Evolutionary conservation across 2,329 filamentous ascomycete genomes (phyloP), one percentile per base, ranked within the genome.

Genomic region (Ceratocystis variospora): DNA sequence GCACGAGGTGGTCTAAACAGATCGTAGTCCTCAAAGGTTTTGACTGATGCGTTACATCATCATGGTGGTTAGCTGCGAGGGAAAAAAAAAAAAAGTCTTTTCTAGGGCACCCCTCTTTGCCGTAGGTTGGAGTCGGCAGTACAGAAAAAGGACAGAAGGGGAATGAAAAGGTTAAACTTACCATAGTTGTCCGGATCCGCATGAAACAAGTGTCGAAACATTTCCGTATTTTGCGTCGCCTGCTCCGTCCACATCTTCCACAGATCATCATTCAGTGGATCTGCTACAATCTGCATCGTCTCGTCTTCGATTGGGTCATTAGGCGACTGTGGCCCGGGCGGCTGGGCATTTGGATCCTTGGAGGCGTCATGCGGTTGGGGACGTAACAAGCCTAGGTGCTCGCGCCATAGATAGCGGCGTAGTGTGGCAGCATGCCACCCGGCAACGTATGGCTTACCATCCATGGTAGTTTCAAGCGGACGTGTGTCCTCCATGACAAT

Each of bases 1-100:
- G 86, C 83, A 62, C 83, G 83, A 0, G 85, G 80, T 0, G 82
- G 89, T 67, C 86, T 79, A 75, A 93, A 97, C 10, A 80, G 79
- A 71, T 96, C 87, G 73, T 97, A 97, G 69, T 96, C 90, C 1
- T 91, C 86, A 71, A 96, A 97, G 0, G 83, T 95, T 80, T 87
- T 89, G 73, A 96, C 86, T 86, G 63, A 3, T 41, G 12, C 37
- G 10, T 41, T 41, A 12, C 10, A 41, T 41, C 37, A 41, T 41
- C 37, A 41, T 41, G 70, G 33, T 5, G 22, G 59, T 66, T 50
- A 10, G 57, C 63, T 19, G 10, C 15, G 22, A 5, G 12, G 62
- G 28, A 48, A 48, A 19, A 19, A 57, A 50, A 50, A 61, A 55
- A 6, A 67, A 19, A 8, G 28, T 61, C 7, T 55, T 25, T 55